Conservation (phyloP, 2,329 filamentous ascomycete species). For the Botrytis deweyae region DNA sequence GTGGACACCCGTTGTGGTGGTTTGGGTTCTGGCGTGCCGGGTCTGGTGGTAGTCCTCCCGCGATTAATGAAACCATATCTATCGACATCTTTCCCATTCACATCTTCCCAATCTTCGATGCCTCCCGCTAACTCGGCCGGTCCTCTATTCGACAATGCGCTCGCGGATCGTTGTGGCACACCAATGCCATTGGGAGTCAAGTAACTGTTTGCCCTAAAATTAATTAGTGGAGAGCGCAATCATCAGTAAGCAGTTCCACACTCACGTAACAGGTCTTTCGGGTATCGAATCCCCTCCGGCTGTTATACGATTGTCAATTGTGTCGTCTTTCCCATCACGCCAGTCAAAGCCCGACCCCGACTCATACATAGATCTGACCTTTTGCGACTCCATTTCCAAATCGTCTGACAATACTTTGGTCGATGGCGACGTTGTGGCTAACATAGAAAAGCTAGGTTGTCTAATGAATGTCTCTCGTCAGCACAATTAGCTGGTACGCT, state of each 20-base stretch:
- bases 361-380: constrained; percentile 41
- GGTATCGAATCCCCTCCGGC: constrained; percentile 21
- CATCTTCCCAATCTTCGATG: constrained; percentile 66
- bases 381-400: constrained; percentile 39
- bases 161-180: constrained; percentile 29
- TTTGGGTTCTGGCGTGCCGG: constrained; percentile 41
- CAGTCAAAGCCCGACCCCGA: constrained; percentile 32
- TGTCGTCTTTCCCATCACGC: constrained; percentile 29
- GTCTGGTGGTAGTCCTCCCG: constrained; percentile 42
- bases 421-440: constrained; percentile 28
- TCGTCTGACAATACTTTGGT: constrained; percentile 36
- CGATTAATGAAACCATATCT: constrained; percentile 66
- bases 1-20: constrained; percentile 39
- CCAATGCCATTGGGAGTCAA: constrained; percentile 24
- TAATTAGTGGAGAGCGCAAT: constrained; percentile 25
- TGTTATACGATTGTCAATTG: constrained; percentile 20
- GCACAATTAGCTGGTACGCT: constrained; percentile 16
- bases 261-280: constrained; percentile 23
- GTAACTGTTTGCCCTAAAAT: constrained; percentile 25
- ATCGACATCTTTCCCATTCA: constrained; percentile 61
- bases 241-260: constrained; percentile 19
- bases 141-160: constrained; percentile 31
- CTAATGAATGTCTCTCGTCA: constrained; percentile 29
- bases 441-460: constrained; percentile 37
- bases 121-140: constrained; percentile 55